Conservation (phyloP, 176 grass and related monocot species). For the Thinopyrum elongatum region DNA sequence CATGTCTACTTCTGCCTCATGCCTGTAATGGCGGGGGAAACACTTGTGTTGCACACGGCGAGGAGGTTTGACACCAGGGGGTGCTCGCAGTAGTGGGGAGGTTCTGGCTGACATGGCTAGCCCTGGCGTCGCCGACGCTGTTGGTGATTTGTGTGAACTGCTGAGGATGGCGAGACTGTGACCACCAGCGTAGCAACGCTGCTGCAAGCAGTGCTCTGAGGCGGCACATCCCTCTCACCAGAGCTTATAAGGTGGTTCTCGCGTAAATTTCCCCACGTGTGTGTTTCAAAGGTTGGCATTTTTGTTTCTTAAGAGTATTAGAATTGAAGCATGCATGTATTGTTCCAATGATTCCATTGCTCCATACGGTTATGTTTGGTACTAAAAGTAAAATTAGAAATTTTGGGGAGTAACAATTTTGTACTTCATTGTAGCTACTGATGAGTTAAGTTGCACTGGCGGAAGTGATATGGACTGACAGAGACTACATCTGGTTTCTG, state of each 20-base stretch:
- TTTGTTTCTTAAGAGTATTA: neutral
- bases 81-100: conserved; percentile 2
- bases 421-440: too few relatives aligned
- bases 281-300: conserved; percentile 18
- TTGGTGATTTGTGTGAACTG: conserved; percentile 22
- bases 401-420: too few relatives aligned
- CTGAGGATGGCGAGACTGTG: conserved; percentile 9
- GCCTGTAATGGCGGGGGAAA: neutral
- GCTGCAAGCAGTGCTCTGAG: conserved; percentile 21
- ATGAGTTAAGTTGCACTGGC: too few relatives aligned
- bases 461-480: too few relatives aligned
- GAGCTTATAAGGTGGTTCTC: conserved; percentile 32
- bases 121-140: conserved; percentile 35
- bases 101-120: conserved; percentile 16
- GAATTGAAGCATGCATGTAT: too few relatives aligned
- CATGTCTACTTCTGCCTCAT: conserved; percentile 42
- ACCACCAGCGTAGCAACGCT: neutral
- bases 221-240: neutral
- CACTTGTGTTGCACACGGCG: conserved; percentile 30
- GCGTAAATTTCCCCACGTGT: conserved; percentile 10
- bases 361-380: too few relatives aligned
- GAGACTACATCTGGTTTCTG: too few relatives aligned
- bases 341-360: too few relatives aligned
- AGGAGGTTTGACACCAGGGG: conserved; percentile 30
- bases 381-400: too few relatives aligned